These are phyloP conservation scores for Podosphaera aphanis DNA, from an alignment of 2,329 filamentous ascomycete species.

Conservation along the genomic window DNA sequence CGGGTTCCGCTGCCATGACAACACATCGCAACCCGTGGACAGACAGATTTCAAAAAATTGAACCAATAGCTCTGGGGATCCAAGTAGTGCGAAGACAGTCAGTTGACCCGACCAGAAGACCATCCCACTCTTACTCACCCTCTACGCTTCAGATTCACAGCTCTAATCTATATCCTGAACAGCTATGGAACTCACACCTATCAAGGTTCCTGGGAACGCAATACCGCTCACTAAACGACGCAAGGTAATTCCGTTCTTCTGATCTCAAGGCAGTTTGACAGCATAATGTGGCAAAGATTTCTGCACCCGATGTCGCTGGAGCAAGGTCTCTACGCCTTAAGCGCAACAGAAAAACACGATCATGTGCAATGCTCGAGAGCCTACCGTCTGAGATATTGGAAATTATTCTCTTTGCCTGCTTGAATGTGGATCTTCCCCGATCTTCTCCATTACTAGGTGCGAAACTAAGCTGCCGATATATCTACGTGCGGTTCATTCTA, in stretches of 20 bases:
- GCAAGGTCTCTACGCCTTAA: background rate
- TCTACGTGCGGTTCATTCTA: conserved; percentile 11
- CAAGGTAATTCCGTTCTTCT: background rate
- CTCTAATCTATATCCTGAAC: too few relatives aligned
- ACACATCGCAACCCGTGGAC: too few relatives aligned
- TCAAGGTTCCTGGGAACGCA: background rate
- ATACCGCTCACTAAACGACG: background rate
- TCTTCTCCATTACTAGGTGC: conserved; percentile 13
- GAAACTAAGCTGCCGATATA: conserved; percentile 11
- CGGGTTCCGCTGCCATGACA: too few relatives aligned
- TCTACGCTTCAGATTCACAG: too few relatives aligned
- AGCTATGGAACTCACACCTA: background rate
- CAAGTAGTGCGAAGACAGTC: too few relatives aligned
- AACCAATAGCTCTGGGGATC: too few relatives aligned
- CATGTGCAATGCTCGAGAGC: conserved; percentile 9
- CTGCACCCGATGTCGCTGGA: background rate
- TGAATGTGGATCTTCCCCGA: conserved; percentile 13
- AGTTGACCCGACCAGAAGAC: too few relatives aligned
- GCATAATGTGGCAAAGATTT: background rate
- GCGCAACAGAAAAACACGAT: background rate
- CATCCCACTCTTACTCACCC: too few relatives aligned
- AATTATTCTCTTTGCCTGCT: conserved; percentile 11
- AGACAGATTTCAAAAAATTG: too few relatives aligned
- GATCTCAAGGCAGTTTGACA: background rate
- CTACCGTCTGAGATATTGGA: conserved; percentile 15